Evolutionary conservation across 176 grass and related monocot genomes (phyloP), one percentile per base, ranked within the genome.

Genomic region (Aegilops sharonensis): DNA sequence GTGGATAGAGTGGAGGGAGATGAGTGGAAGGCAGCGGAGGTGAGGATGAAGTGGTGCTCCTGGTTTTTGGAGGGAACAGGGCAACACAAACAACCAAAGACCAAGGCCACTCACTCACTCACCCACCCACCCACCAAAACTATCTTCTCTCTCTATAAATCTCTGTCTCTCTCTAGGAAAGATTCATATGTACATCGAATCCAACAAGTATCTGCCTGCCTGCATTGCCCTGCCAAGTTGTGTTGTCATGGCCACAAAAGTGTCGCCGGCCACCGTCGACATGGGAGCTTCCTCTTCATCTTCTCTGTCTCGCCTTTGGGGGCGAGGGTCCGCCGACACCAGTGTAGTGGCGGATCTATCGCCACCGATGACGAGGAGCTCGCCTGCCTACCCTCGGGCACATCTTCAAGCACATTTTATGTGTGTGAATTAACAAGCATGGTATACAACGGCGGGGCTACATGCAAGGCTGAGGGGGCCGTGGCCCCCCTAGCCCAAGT

Each of bases 21-120:
- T 81, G 90, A 80, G 90, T 95, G 92, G 91, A 79, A 89, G 88
- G 63, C 83, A 89, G 80, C 63, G 83, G 84, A 21, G 82, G 78
- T 88, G 87, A 69, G 42, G 75, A 85, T 39, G 64, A 78, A 77
- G 87, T 88, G 89, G 94, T 73, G 25, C 67, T 40, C 3, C 9
- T 72, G 54, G 52, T 3, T 84, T 84, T 84, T 48, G 82, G 70
- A 75, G 82, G 82, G 56, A 84, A 83, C 3, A 9, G 7, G 0
- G 10, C 78, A 30, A 60, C 0, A 78, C 9, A 23, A 72, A 72
- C 69, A 45, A 47, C 40, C 71, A 13, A 48, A 2, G 52, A 17
- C 54, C 6, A 57, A 56, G 14, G 52, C 17, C 52, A 56, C 52
- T 20, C 18, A 17, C 52, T 8, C 6, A 52, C 52, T 8, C 52